phyloP scores from a whole-genome alignment of 2,329 filamentous ascomycete genomes.

The Metarhizium anisopliae region DNA sequence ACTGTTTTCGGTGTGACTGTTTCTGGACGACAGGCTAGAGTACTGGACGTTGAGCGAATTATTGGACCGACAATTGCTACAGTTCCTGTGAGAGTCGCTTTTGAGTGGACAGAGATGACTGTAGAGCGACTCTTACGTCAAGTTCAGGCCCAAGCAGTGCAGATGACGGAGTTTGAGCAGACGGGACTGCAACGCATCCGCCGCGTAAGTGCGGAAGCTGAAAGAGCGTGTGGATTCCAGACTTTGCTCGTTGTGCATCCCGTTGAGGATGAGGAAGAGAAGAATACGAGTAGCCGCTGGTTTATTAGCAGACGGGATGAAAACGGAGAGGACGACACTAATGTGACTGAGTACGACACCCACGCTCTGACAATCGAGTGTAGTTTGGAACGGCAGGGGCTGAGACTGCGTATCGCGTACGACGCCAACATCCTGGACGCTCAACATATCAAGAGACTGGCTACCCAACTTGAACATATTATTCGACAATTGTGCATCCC shows the following conservation, averaged over 20 bases:
- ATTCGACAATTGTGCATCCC: slow-evolving; percentile 1
- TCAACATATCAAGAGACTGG: not conserved
- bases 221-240: slow-evolving; percentile 8
- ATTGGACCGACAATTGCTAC: slow-evolving; percentile 19
- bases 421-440: not conserved
- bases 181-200: slow-evolving; percentile 10
- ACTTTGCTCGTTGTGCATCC: slow-evolving; percentile 12
- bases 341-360: slow-evolving; percentile 3
- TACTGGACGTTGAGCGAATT: slow-evolving; percentile 15
- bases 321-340: slow-evolving; percentile 2
- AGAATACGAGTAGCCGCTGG: not conserved
- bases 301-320: not conserved
- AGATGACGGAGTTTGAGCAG: slow-evolving; percentile 10
- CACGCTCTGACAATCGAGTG: slow-evolving; percentile 2
- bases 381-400: not conserved
- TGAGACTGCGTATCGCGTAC: slow-evolving; percentile 1
- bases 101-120: slow-evolving; percentile 17
- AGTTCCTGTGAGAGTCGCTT: slow-evolving; percentile 14
- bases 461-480: slow-evolving; percentile 1
- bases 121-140: slow-evolving; percentile 32
- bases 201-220: slow-evolving; percentile 3
- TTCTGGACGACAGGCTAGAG: slow-evolving; percentile 14
- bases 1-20: slow-evolving; percentile 16
- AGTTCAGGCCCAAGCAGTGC: slow-evolving; percentile 9
- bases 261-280: not conserved